phyloP scores from a whole-genome alignment of 352 stramenopile species.

The Elongisporangium prolatum region DNA sequence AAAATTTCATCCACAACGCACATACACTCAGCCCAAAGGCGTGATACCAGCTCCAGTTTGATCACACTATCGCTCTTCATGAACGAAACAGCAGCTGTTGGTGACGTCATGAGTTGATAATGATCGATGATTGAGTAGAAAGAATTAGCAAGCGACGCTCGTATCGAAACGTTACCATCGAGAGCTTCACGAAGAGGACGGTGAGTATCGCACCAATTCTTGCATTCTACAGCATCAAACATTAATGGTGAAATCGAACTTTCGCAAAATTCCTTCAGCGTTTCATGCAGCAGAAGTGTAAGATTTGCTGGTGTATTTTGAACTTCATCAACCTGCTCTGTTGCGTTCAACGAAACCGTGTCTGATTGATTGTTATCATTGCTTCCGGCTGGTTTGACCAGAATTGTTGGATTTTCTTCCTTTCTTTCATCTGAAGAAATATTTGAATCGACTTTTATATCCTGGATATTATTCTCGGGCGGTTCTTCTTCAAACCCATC shows the following conservation, averaged over 20 bases:
- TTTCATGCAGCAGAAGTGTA: not conserved
- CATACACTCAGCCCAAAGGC: slow-evolving; percentile 5
- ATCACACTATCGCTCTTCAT: slow-evolving; percentile 18
- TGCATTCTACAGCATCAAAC: not conserved
- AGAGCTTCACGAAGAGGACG: not conserved
- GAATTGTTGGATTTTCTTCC: too few species aligned
- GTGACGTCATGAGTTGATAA: slow-evolving; percentile 17
- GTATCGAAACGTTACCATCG: not conserved
- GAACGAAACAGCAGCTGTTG: slow-evolving; percentile 14
- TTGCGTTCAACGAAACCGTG: not conserved
- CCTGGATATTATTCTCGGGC: too few species aligned
- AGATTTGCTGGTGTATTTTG: not conserved
- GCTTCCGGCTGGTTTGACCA: too few species aligned
- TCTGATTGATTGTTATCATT: not conserved
- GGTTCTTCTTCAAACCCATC: too few species aligned
- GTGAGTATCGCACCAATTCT: not conserved
- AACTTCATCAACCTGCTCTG: not conserved
- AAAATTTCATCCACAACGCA: slow-evolving; percentile 10
- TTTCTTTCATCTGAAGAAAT: too few species aligned
- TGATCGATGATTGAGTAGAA: slow-evolving; percentile 25
- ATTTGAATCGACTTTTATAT: too few species aligned
- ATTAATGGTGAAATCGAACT: not conserved
- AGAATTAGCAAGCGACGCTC: slow-evolving; percentile 7
- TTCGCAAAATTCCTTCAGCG: not conserved
- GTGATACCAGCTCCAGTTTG: slow-evolving; percentile 15